Percentiles rank a stretch among this genome's conserved stretches.
These are phyloP conservation scores for Iberis amara DNA, from an alignment of 441 rosid genomes.

Conservation along the genomic window DNA sequence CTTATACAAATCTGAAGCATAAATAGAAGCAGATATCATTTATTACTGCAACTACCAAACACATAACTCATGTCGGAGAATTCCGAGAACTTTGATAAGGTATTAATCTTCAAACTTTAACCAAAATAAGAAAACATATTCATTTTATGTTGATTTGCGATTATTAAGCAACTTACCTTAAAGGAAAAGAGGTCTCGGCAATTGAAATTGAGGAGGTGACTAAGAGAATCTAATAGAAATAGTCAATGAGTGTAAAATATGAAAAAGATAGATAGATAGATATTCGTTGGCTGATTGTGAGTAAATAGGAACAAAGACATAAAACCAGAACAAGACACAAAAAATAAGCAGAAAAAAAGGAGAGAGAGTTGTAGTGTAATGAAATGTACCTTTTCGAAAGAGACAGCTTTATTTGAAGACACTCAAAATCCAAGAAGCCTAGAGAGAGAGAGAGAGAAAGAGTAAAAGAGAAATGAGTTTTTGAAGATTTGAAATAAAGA, in stretches of 20 bases:
- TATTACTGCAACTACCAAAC: conserved; percentile 19
- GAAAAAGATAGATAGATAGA: not conserved
- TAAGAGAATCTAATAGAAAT: not conserved
- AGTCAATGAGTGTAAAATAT: conserved; percentile 8
- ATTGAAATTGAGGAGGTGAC: not conserved
- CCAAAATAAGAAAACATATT: conserved; percentile 1
- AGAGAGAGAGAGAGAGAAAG: conserved; percentile 17
- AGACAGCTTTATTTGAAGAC: conserved; percentile 30
- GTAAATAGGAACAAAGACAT: conserved; percentile 15
- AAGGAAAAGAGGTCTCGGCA: too few species aligned
- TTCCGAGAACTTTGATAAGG: too few species aligned
- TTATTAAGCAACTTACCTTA: too few species aligned
- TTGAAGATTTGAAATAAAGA: conserved; percentile 53
- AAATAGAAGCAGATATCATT: conserved; percentile 19
- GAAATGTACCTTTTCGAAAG: conserved; percentile 28
- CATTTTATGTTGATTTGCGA: too few species aligned
- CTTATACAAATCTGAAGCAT: conserved; percentile 24
- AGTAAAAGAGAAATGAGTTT: conserved; percentile 22
- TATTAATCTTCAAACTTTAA: conserved; percentile 6
- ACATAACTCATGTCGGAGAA: conserved; percentile 18
- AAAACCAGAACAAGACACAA: conserved; percentile 20
- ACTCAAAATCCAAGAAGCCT: conserved; percentile 28
- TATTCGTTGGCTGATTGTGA: conserved; percentile 16
- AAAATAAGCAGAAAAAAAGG: conserved; percentile 1
- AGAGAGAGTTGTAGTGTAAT: conserved; percentile 16